A percentile compares a stretch with the other conserved stretches of the same genome.
These are phyloP conservation scores for Cladosporium sp. DNA, from an alignment of 2,329 filamentous ascomycete species.

Conservation along the genomic window DNA sequence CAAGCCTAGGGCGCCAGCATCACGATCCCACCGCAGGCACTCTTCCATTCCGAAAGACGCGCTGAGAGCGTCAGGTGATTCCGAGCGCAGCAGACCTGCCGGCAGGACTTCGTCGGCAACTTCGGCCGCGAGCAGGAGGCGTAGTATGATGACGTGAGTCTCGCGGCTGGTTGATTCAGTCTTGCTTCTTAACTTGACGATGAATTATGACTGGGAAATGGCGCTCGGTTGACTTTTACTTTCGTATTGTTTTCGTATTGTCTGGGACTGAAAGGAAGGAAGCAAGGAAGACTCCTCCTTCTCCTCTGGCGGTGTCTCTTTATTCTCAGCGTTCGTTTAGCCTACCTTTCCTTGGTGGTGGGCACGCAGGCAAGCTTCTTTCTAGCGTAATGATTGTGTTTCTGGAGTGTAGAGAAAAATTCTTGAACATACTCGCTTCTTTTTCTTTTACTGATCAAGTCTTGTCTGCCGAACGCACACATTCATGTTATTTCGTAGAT, in stretches of 20 bases:
- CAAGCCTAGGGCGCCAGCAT: neutral
- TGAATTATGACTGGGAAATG: neutral
- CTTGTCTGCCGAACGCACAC: too few species aligned
- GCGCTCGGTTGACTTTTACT: neutral
- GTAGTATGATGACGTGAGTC: slow-evolving; percentile 38
- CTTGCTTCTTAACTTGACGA: neutral
- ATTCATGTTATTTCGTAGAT: too few species aligned
- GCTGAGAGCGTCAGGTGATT: slow-evolving; percentile 7
- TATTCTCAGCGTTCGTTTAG: neutral
- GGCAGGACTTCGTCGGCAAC: slow-evolving; percentile 29
- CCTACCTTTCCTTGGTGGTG: neutral
- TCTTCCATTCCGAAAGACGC: slow-evolving; percentile 29
- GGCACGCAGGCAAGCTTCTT: neutral
- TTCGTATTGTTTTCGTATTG: slow-evolving; percentile 5
- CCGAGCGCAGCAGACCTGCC: slow-evolving; percentile 5
- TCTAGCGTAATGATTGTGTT: neutral
- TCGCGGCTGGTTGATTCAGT: neutral
- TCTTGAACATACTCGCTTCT: slow-evolving; percentile 1
- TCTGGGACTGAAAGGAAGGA: neutral
- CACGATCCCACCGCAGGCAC: slow-evolving; percentile 26
- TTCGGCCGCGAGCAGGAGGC: slow-evolving; percentile 36
- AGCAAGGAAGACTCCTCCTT: neutral
- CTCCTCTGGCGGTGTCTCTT: neutral
- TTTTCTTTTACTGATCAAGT: neutral
- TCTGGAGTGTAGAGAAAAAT: neutral